These are phyloP conservation scores for Selaginella tamariscina DNA, from an alignment of 75 land plant species.

Conservation along the genomic window DNA sequence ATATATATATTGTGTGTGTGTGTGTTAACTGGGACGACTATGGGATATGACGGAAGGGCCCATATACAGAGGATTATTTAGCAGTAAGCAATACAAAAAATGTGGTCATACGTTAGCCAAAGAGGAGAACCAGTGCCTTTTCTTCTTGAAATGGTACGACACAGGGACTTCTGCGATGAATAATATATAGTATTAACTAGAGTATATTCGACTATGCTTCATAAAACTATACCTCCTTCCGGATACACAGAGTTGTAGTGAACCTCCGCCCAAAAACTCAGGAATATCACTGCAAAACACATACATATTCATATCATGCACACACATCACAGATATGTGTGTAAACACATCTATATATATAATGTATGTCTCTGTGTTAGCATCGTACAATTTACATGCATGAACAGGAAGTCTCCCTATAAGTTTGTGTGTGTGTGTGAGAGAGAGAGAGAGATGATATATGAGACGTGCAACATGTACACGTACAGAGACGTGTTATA, in stretches of 20 bases:
- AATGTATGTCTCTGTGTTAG: too few relatives aligned
- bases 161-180: background rate
- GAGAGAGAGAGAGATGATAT: constrained; percentile 19
- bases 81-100: too few relatives aligned
- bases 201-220: too few relatives aligned
- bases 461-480: background rate
- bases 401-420: background rate
- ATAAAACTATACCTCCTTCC: constrained; percentile 1
- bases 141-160: background rate
- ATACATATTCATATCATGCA: too few relatives aligned
- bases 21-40: too few relatives aligned
- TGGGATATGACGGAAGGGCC: too few relatives aligned
- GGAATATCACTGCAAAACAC: constrained; percentile 60
- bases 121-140: background rate
- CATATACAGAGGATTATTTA: too few relatives aligned
- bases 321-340: too few relatives aligned
- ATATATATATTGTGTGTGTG: too few relatives aligned
- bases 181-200: background rate
- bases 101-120: too few relatives aligned
- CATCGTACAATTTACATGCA: too few relatives aligned
- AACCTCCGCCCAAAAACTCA: constrained; percentile 90
- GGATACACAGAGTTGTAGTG: constrained; percentile 73
- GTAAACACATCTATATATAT: too few relatives aligned
- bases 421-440: background rate
- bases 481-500: background rate